Percentiles rank a stretch among this genome's conserved stretches.
These are phyloP conservation scores for Vitis hybrid DNA, from an alignment of 177 flowering plant species.

Conservation along the genomic window DNA sequence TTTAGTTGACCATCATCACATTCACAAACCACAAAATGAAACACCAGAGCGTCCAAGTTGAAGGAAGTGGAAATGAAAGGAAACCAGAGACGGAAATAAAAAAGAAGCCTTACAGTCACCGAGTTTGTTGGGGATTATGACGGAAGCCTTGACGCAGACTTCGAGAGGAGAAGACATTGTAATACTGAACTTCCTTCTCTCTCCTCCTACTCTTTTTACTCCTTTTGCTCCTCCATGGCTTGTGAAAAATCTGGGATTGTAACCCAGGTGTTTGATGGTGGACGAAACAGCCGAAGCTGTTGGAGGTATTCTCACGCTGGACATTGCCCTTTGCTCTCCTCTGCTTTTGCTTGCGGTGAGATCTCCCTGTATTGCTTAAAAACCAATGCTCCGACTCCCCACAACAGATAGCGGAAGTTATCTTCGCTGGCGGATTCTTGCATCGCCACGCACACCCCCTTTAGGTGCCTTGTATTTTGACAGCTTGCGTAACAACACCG, in stretches of 20 bases:
- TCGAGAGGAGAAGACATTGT: constrained; percentile 53
- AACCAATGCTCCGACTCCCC: too few relatives aligned
- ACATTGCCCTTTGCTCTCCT: too few relatives aligned
- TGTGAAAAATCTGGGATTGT: constrained; percentile 4
- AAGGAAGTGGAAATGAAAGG: constrained; percentile 9
- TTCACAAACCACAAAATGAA: neutral
- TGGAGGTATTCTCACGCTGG: neutral
- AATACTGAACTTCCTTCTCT: constrained; percentile 16
- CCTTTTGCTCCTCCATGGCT: too few relatives aligned
- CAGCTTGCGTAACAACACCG: too few relatives aligned
- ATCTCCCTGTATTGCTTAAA: too few relatives aligned
- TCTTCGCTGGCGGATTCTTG: too few relatives aligned
- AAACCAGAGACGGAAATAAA: neutral
- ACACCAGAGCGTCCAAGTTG: neutral
- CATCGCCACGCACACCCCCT: too few relatives aligned
- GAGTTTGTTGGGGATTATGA: constrained; percentile 56
- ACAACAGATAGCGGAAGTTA: too few relatives aligned
- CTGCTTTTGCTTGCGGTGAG: too few relatives aligned
- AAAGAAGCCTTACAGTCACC: constrained; percentile 62
- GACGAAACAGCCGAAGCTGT: constrained; percentile 25
- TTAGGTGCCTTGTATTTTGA: too few relatives aligned
- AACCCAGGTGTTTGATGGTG: constrained; percentile 29
- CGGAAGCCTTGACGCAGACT: constrained; percentile 71
- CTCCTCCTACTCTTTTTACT: neutral
- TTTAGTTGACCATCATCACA: too few relatives aligned